Percentiles rank a stretch among this genome's conserved stretches.
These are phyloP conservation scores for Lagerstroemia speciosa DNA, from an alignment of 345 rosid species.

Conservation along the genomic window DNA sequence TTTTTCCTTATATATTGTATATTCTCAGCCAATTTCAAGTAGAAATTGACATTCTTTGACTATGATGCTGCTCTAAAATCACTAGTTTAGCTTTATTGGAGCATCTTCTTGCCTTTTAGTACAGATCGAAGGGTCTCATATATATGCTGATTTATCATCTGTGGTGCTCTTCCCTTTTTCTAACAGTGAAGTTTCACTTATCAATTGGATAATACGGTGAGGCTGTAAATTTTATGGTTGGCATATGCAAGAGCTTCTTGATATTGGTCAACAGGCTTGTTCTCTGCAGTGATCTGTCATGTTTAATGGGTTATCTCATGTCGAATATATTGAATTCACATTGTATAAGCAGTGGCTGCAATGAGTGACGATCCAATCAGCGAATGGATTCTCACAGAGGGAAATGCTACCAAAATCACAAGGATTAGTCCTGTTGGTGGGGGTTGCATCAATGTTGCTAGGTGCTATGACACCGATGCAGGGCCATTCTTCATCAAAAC, in stretches of 20 bases:
- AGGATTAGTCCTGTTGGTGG: constrained; percentile 74
- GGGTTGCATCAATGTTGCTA: constrained; percentile 84
- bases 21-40: not conserved
- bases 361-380: constrained; percentile 74
- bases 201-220: too few species aligned
- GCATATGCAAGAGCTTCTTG: not conserved
- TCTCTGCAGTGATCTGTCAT: not conserved
- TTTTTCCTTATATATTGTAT: not conserved
- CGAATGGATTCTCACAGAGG: constrained; percentile 81
- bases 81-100: not conserved
- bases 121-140: not conserved
- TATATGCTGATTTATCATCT: too few species aligned
- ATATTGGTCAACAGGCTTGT: not conserved
- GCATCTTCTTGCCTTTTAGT: not conserved
- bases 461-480: constrained; percentile 68
- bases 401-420: constrained; percentile 65
- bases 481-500: constrained; percentile 84
- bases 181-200: too few species aligned
- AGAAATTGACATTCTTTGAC: not conserved
- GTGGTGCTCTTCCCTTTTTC: too few species aligned
- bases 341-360: constrained; percentile 44
- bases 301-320: not conserved
- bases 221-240: not conserved
- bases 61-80: not conserved
- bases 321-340: not conserved